These are phyloP conservation scores for Albizia julibrissin DNA, from an alignment of 306 rosid species.

Conservation along the genomic window DNA sequence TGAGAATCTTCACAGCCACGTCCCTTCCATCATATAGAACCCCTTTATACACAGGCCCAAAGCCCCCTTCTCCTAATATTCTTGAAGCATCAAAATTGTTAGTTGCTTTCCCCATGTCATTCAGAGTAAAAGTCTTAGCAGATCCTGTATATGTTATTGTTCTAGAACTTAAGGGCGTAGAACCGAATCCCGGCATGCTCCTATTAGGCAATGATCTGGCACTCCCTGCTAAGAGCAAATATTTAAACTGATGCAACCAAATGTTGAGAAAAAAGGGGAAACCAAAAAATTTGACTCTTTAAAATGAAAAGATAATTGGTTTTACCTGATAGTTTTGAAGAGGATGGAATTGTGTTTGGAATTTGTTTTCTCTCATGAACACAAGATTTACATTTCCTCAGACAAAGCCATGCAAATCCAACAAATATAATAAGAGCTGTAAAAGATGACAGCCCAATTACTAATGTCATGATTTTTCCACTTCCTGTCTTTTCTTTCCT, in stretches of 20 bases:
- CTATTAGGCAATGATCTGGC: constrained; percentile 39
- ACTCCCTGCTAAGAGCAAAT: constrained; percentile 45
- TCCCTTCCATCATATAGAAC: constrained; percentile 78
- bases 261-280: constrained; percentile 5
- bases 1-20: constrained; percentile 92
- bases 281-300: background rate
- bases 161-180: constrained; percentile 54
- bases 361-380: constrained; percentile 35
- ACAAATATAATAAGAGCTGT: constrained; percentile 62
- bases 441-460: constrained; percentile 67
- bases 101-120: constrained; percentile 80
- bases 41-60: constrained; percentile 87
- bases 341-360: constrained; percentile 49
- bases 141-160: constrained; percentile 68
- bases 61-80: constrained; percentile 98
- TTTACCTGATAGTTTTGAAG: constrained; percentile 66
- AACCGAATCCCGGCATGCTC: constrained; percentile 51
- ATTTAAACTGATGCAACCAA: constrained; percentile 16
- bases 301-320: constrained; percentile 9
- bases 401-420: constrained; percentile 68
- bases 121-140: constrained; percentile 71
- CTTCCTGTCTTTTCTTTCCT: constrained; percentile 57
- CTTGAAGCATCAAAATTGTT: constrained; percentile 74
- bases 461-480: constrained; percentile 49
- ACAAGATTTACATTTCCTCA: constrained; percentile 51